Percentiles rank a stretch among this genome's conserved stretches.
These are phyloP conservation scores for Coniochaeta pulveracea DNA, from an alignment of 2,329 filamentous ascomycete species.

Conservation along the genomic window DNA sequence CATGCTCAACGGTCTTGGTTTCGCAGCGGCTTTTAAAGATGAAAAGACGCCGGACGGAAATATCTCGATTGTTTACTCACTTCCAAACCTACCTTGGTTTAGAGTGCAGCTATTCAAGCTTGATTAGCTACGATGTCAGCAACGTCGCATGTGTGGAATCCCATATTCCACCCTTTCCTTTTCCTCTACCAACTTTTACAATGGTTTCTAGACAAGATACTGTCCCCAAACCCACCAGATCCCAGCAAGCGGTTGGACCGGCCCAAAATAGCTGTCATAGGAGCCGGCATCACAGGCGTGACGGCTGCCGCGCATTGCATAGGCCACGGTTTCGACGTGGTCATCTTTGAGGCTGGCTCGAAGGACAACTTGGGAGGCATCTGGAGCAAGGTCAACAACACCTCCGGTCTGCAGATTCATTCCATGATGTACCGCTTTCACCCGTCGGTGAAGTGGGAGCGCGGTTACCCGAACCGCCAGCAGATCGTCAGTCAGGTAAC, in stretches of 20 bases:
- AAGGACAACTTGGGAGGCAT: constrained; percentile 63
- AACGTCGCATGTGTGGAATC: constrained; percentile 22
- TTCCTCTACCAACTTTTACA: constrained; percentile 56
- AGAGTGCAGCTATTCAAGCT: neutral
- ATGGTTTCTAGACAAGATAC: constrained; percentile 48
- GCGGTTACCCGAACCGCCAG: constrained; percentile 66
- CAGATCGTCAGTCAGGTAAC: constrained; percentile 66
- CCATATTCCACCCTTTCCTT: constrained; percentile 40
- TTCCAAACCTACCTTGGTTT: neutral
- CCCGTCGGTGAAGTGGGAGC: constrained; percentile 62
- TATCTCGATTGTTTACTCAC: neutral
- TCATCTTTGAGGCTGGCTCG: constrained; percentile 63
- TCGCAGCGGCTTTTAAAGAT: neutral
- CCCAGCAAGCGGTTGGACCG: constrained; percentile 43
- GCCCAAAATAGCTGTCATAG: constrained; percentile 59
- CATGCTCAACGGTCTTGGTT: neutral
- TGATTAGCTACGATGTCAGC: constrained; percentile 19
- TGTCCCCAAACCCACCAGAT: constrained; percentile 59
- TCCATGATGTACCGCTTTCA: constrained; percentile 84
- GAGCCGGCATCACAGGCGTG: constrained; percentile 62
- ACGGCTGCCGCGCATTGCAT: constrained; percentile 74
- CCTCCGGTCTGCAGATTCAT: constrained; percentile 73
- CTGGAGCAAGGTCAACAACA: constrained; percentile 75
- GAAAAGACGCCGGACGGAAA: neutral
- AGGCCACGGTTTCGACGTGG: constrained; percentile 75